These are phyloP conservation scores for Tolypocladium ovalisporum DNA, from an alignment of 2,329 filamentous ascomycete species.

Conservation along the genomic window DNA sequence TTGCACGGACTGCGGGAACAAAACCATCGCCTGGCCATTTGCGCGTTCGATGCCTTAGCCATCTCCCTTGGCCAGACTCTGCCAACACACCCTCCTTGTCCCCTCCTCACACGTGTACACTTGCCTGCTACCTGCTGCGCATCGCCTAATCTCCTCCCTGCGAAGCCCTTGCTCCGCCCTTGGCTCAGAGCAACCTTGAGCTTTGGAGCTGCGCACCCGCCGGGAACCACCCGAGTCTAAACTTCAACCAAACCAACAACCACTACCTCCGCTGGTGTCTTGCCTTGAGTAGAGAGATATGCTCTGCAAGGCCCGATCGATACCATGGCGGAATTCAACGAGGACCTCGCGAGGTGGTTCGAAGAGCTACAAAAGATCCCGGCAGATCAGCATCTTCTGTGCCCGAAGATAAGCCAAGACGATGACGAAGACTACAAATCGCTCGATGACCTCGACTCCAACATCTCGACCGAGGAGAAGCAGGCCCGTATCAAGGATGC, in stretches of 20 bases:
- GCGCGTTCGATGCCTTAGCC: background rate
- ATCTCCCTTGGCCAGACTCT: background rate
- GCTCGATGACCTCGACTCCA: slow-evolving; percentile 36
- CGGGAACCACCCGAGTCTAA: background rate
- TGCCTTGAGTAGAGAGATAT: background rate
- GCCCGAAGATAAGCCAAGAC: slow-evolving; percentile 51
- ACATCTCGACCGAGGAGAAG: slow-evolving; percentile 40
- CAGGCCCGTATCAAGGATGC: slow-evolving; percentile 42
- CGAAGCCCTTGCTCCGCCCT: background rate
- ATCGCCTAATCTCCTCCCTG: background rate
- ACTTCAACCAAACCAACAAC: background rate
- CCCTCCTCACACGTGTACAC: no score
- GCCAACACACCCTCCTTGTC: background rate
- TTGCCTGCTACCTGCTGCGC: background rate
- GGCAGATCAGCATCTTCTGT: slow-evolving; percentile 52
- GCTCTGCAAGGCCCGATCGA: slow-evolving; percentile 2
- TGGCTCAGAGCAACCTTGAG: background rate
- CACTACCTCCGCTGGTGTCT: background rate
- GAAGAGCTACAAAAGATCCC: slow-evolving; percentile 32
- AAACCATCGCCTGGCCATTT: background rate
- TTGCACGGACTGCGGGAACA: background rate
- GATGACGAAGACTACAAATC: slow-evolving; percentile 50
- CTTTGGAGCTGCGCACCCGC: background rate
- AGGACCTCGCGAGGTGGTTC: slow-evolving; percentile 31
- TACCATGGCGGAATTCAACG: slow-evolving; percentile 26